phyloP scores from a whole-genome alignment of 768 basidiomycete genomes.

The Mycena haematopus region DNA sequence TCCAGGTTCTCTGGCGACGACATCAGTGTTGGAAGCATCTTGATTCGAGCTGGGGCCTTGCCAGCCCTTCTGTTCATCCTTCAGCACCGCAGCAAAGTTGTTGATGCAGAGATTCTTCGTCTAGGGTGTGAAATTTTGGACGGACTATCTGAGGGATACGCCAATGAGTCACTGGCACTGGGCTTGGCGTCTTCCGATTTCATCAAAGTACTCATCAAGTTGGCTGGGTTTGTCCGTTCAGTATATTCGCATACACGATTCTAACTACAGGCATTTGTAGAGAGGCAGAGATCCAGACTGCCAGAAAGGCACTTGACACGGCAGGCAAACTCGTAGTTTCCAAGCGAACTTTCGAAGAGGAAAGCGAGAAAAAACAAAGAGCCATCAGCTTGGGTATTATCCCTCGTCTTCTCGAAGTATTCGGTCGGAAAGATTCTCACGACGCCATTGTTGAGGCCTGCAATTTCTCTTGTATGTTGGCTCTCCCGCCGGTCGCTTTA shows the following conservation, averaged over 20 bases:
- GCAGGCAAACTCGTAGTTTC: conserved; percentile 8
- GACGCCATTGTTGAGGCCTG: conserved; percentile 13
- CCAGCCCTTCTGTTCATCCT: conserved; percentile 3
- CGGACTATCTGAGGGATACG: conserved; percentile 2
- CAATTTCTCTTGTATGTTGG: conserved; percentile 11
- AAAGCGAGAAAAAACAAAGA: conserved; percentile 9
- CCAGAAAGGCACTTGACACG: conserved; percentile 5
- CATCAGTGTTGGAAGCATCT: neutral
- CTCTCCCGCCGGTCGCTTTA: conserved; percentile 4
- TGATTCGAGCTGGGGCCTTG: neutral
- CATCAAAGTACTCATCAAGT: conserved; percentile 3
- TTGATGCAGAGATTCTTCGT: conserved; percentile 2
- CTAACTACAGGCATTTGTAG: neutral
- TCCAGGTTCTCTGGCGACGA: conserved; percentile 7
- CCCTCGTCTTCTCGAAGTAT: conserved; percentile 3
- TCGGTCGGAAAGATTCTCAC: conserved; percentile 5
- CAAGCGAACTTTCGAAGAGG: conserved; percentile 8
- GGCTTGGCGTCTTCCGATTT: conserved; percentile 8
- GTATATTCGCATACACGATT: neutral
- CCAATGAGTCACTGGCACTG: conserved; percentile 2
- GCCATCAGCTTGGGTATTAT: conserved; percentile 10
- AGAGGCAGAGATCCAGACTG: conserved; percentile 5
- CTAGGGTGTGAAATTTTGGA: conserved; percentile 10
- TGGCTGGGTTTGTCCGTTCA: neutral
- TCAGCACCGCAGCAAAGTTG: neutral